A percentile compares a stretch with the other conserved stretches of the same genome.
phyloP scores from a whole-genome alignment of 345 rosid species.

The Clausena lansium region DNA sequence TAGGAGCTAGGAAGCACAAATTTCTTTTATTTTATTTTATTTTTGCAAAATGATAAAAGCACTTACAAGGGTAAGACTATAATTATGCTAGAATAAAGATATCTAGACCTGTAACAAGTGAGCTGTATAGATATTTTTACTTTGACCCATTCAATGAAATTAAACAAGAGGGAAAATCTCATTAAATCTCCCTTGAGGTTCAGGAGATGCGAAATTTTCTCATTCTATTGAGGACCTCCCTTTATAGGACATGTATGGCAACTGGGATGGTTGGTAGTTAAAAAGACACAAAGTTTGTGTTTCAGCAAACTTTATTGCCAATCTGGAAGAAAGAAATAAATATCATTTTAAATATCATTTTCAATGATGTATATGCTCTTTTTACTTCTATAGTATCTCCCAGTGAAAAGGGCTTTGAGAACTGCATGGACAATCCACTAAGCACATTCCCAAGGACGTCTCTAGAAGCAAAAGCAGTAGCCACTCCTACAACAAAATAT shows the following conservation, averaged over 20 bases:
- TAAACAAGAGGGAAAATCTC: not conserved
- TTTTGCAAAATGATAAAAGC: not conserved
- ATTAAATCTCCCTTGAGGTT: not conserved
- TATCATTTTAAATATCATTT: not conserved
- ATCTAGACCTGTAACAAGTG: not conserved
- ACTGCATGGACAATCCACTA: slow-evolving; percentile 86
- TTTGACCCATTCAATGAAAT: not conserved
- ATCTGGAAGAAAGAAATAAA: not conserved
- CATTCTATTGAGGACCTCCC: not conserved
- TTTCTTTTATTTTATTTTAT: not conserved
- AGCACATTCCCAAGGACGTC: slow-evolving; percentile 92
- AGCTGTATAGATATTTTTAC: not conserved
- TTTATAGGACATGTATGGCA: not conserved
- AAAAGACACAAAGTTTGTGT: not conserved
- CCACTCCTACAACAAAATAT: slow-evolving; percentile 63
- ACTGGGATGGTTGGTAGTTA: not conserved
- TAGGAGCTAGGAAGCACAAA: not conserved
- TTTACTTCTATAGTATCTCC: slow-evolving; percentile 96
- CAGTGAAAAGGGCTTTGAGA: slow-evolving; percentile 81
- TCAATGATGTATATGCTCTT: slow-evolving; percentile 6
- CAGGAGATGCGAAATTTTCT: not conserved
- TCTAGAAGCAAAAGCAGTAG: slow-evolving; percentile 95
- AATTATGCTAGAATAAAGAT: not conserved
- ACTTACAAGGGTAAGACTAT: not conserved
- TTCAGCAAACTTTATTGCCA: not conserved